phyloP scores from a whole-genome alignment of 75 land plant species.

The Picea glauca region DNA sequence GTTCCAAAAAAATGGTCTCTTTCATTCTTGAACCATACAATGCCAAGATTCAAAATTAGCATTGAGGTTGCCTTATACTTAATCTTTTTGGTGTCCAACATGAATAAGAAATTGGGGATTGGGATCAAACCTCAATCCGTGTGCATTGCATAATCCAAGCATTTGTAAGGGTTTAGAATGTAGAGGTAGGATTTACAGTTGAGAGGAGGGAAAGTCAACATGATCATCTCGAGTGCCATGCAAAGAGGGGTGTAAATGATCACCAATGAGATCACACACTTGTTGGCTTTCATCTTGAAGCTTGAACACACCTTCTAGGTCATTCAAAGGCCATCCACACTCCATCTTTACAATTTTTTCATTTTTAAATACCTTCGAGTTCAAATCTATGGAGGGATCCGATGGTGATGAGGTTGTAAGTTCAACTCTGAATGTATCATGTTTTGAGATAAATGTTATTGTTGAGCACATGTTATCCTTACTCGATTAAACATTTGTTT shows the following conservation, averaged over 20 bases:
- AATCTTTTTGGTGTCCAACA: conserved; percentile 83
- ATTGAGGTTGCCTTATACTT: conserved; percentile 38
- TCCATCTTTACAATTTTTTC: conserved; percentile 52
- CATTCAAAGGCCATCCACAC: conserved; percentile 85
- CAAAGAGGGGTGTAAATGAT: conserved; percentile 81
- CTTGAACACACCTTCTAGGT: conserved; percentile 91
- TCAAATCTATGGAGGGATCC: too few species aligned
- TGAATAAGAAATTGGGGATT: conserved; percentile 77
- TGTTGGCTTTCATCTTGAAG: conserved; percentile 70
- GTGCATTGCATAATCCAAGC: conserved; percentile 60
- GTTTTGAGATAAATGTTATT: too few species aligned
- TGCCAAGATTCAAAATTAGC: too few species aligned
- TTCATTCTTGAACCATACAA: too few species aligned
- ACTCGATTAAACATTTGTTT: too few species aligned
- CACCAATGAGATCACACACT: conserved; percentile 92
- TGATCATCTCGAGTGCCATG: conserved; percentile 32
- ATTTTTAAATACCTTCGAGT: background rate
- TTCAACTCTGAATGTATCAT: too few species aligned
- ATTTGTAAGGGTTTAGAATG: conserved; percentile 63
- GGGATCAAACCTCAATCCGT: conserved; percentile 9
- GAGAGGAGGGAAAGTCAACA: conserved; percentile 78
- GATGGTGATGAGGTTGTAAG: too few species aligned
- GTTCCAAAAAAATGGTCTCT: too few species aligned
- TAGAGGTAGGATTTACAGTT: conserved; percentile 79
- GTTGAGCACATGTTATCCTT: too few species aligned